Conservation (phyloP, 1,284 basidiomycete genomes). For the Apiotrichum laibachii region DNA sequence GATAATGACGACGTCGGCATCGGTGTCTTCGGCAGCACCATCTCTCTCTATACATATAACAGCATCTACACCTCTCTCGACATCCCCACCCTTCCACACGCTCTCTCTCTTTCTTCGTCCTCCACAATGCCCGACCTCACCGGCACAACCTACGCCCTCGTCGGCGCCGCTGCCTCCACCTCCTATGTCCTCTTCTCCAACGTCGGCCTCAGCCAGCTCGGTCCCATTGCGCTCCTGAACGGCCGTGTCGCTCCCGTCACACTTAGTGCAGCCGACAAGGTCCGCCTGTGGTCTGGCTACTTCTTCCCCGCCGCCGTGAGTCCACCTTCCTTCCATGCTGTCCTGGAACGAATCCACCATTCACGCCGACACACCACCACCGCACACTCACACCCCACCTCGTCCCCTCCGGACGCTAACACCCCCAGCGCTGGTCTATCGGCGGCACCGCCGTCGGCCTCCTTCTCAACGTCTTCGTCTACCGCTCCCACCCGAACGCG, state of each 20-base stretch:
- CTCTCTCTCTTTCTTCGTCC: no score
- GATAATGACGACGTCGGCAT: no score
- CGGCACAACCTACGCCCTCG: slow-evolving; percentile 24
- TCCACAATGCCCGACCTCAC: slow-evolving; percentile 16
- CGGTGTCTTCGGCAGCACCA: no score
- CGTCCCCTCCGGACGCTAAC: background rate
- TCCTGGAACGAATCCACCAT: no score
- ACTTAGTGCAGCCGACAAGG: slow-evolving; percentile 9
- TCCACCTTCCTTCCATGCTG: no score
- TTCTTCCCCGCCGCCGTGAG: slow-evolving; percentile 24
- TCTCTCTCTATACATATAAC: no score
- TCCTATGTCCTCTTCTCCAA: slow-evolving; percentile 30
- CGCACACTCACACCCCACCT: no score
- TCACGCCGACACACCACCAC: no score
- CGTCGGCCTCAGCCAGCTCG: slow-evolving; percentile 22
- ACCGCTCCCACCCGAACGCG: slow-evolving; percentile 19
- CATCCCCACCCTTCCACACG: no score
- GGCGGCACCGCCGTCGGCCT: slow-evolving; percentile 9
- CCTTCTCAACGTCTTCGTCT: slow-evolving; percentile 17
- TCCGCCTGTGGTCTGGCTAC: slow-evolving; percentile 20
- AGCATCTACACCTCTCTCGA: no score
- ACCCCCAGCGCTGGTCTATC: slow-evolving; percentile 17
- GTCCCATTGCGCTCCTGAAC: slow-evolving; percentile 28
- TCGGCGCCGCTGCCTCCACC: slow-evolving; percentile 21
- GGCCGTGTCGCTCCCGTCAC: slow-evolving; percentile 12